A percentile compares a stretch with the other conserved stretches of the same genome.
These are phyloP conservation scores for Arthrobotrys iridis DNA, from an alignment of 2,329 filamentous ascomycete genomes.

Conservation along the genomic window DNA sequence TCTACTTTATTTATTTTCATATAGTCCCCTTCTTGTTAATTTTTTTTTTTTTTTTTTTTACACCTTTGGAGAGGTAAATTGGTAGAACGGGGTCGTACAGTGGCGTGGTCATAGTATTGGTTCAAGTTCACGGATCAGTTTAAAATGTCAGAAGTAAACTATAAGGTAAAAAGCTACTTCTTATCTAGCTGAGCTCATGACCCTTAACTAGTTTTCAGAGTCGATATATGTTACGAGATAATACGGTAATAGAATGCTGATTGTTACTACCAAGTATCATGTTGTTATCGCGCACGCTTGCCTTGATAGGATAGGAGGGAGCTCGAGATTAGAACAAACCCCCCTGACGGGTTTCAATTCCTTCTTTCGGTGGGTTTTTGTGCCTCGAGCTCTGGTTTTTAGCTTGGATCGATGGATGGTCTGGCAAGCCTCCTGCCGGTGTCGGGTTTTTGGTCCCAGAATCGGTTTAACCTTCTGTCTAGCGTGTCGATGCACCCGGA, in stretches of 20 bases:
- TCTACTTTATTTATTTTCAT: neutral
- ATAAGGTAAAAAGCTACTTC: neutral
- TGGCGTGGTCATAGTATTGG: neutral
- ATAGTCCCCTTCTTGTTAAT: neutral
- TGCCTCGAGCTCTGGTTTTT: too few relatives aligned
- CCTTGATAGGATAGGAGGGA: too few relatives aligned
- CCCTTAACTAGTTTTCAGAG: neutral
- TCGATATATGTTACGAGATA: conserved; percentile 26
- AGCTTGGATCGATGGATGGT: too few relatives aligned
- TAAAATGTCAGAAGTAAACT: neutral
- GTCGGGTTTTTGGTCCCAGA: too few relatives aligned
- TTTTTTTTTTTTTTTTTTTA: neutral
- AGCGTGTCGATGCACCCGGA: too few relatives aligned
- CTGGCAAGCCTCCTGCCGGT: too few relatives aligned
- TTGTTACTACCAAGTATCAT: neutral
- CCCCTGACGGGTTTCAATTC: too few relatives aligned
- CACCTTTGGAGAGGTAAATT: neutral
- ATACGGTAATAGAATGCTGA: conserved; percentile 16
- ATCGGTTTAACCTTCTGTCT: too few relatives aligned
- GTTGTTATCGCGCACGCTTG: too few relatives aligned
- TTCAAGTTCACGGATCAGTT: neutral
- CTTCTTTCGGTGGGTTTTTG: too few relatives aligned
- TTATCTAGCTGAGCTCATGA: too few relatives aligned
- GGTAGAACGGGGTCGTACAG: neutral
- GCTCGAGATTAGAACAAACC: too few relatives aligned